Evolutionary conservation across 2,329 filamentous ascomycete genomes (phyloP), one percentile per base, ranked within the genome.

Genomic region (Neonectria coccinea): DNA sequence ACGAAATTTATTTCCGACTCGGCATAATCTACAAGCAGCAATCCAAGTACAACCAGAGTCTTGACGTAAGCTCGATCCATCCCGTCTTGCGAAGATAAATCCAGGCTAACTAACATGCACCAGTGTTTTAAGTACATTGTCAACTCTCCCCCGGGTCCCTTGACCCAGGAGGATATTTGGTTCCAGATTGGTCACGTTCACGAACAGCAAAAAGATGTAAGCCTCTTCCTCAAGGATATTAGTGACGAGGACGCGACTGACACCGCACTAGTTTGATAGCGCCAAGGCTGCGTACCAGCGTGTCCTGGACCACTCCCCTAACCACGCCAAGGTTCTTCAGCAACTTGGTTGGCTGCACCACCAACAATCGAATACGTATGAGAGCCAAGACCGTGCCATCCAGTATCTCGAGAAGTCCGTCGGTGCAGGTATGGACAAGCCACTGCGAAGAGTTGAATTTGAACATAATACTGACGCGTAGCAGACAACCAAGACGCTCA

Each of bases 11-110:
- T 79, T 99, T 99, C 81, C 89, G 96, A 29, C 87, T 99, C 9
- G 96, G 96, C n/a, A 99, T 99, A 82, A 98, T 99, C 70, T 98
- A 98, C 84, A 99, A 99, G 79, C 95, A 98, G 75, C 96, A 98
- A 77, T 91, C 94, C 67, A 98, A 98, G 79, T 99, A 94, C 78
- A 85, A 85, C 56, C 91, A 97, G 76, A 97, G 94, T 84, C 84
- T 98, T 50, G 96, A 98, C 81, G 94, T 97, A 84, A 74, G 84
- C 79, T 50, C 25, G 33, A n/a, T 25, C 18, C 27, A 11, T 4
- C 25, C 25, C 41, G 16, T n/a, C 18, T 16, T 33, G 12, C 39
- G 9, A 41, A 16, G 29, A 31, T 12, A 33, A 42, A 9, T 22
- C 5, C 9, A 29, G 22, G 33, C 59, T 64, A 27, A 72, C 59